phyloP scores from a whole-genome alignment of 306 rosid genomes.

The cucumber (Cucumis sativus) region DNA sequence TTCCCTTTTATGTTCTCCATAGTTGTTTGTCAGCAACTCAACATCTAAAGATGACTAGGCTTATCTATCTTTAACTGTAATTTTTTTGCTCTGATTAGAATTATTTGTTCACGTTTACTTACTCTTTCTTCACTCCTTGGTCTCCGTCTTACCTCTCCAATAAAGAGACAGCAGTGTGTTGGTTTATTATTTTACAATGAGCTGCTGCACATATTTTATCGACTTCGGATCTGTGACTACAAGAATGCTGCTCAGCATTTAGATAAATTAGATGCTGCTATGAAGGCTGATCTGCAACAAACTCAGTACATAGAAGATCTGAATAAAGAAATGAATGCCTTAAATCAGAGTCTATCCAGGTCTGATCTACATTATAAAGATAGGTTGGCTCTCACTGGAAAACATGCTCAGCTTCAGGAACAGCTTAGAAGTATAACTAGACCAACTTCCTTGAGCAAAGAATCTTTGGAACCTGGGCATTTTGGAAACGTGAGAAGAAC shows the following conservation, averaged over 20 bases:
- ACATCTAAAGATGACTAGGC: not conserved
- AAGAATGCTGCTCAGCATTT: constrained; percentile 83
- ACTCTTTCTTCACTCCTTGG: constrained; percentile 1
- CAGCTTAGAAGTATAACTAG: constrained; percentile 39
- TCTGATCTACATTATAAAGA: constrained; percentile 70
- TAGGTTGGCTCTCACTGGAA: constrained; percentile 67
- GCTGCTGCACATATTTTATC: constrained; percentile 80
- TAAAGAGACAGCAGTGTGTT: constrained; percentile 56
- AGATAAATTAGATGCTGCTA: constrained; percentile 82
- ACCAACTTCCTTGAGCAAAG: constrained; percentile 35
- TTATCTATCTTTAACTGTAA: not conserved
- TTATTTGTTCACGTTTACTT: not conserved
- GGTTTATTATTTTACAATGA: constrained; percentile 87
- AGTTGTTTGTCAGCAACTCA: not conserved
- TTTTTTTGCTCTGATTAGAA: not conserved
- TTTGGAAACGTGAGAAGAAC: constrained; percentile 70
- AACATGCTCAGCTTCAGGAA: constrained; percentile 55
- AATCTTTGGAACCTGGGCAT: constrained; percentile 59
- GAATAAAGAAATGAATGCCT: constrained; percentile 50
- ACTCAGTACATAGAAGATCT: constrained; percentile 51
- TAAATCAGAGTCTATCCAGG: constrained; percentile 79
- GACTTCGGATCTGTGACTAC: constrained; percentile 83
- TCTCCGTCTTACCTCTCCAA: constrained; percentile 9
- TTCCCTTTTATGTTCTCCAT: constrained; percentile 6
- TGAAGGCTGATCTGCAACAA: constrained; percentile 71